Conservation (phyloP, 2,329 filamentous ascomycete species). For the Didymella keratinophila region DNA sequence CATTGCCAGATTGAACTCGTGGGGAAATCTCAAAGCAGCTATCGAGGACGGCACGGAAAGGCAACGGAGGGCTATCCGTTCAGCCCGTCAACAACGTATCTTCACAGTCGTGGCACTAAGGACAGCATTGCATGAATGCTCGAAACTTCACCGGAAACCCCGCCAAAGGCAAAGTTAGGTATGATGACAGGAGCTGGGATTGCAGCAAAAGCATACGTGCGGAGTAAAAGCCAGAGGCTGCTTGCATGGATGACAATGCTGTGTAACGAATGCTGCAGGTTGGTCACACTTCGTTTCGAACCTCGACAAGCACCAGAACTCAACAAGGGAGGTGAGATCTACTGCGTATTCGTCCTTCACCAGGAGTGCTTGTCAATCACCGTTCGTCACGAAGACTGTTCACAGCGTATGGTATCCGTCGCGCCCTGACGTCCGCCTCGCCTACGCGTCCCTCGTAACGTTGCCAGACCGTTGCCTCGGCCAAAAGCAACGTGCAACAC, state of each 20-base stretch:
- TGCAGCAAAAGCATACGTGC: conserved; percentile 13
- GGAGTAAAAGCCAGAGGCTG: background rate
- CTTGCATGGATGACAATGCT: conserved; percentile 4
- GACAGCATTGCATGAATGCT: background rate
- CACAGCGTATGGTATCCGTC: background rate
- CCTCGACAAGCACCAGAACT: background rate
- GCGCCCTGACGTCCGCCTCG: background rate
- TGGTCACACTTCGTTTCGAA: background rate
- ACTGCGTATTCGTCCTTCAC: background rate
- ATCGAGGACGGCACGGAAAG: background rate
- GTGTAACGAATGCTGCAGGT: conserved; percentile 1
- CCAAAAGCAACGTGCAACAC: conserved; percentile 8
- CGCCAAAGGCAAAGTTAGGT: background rate
- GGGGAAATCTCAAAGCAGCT: conserved; percentile 5
- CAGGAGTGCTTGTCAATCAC: background rate
- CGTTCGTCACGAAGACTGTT: background rate
- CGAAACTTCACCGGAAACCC: conserved; percentile 5
- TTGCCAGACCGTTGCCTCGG: background rate
- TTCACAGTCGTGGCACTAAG: background rate
- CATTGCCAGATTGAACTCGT: conserved; percentile 2
- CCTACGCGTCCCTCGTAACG: background rate
- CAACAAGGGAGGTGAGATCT: background rate
- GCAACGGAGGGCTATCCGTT: background rate
- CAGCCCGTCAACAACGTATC: background rate
- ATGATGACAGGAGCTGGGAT: background rate